A percentile compares a stretch with the other conserved stretches of the same genome.
phyloP scores from a whole-genome alignment of 352 stramenopile genomes.

The Plasmopara muralis region DNA sequence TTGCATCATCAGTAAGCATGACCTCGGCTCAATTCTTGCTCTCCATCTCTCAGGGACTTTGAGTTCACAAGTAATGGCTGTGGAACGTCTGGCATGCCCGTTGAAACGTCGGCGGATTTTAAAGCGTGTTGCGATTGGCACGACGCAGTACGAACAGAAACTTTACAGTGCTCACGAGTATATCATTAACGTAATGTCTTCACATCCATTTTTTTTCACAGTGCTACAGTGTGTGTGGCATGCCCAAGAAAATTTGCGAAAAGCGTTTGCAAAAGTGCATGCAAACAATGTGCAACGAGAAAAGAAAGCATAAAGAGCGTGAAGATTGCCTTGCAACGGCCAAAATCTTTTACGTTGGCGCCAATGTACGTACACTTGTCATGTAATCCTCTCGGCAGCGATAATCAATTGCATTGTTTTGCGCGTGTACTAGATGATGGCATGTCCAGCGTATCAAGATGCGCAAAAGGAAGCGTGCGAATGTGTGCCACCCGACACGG shows the following conservation, averaged over 20 bases:
- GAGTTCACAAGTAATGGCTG: slow-evolving; percentile 73
- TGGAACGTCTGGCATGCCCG: slow-evolving; percentile 50
- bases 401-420: not conserved
- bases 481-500: slow-evolving; percentile 37
- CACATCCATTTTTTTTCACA: slow-evolving; percentile 10
- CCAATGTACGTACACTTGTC: slow-evolving; percentile 26
- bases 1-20: not conserved
- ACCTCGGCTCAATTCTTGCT: slow-evolving; percentile 1
- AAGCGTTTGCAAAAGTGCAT: slow-evolving; percentile 71
- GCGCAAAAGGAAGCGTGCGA: slow-evolving; percentile 64
- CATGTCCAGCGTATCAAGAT: slow-evolving; percentile 54
- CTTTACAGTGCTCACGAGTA: not conserved
- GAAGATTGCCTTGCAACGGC: slow-evolving; percentile 55
- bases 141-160: slow-evolving; percentile 44
- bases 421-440: slow-evolving; percentile 39
- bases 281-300: slow-evolving; percentile 39
- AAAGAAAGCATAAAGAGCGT: slow-evolving; percentile 13
- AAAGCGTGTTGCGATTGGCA: slow-evolving; percentile 77
- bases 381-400: not conserved
- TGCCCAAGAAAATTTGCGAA: slow-evolving; percentile 66
- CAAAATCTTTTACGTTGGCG: slow-evolving; percentile 58
- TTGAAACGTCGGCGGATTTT: slow-evolving; percentile 42
- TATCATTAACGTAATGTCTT: not conserved
- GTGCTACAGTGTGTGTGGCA: slow-evolving; percentile 79
- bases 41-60: slow-evolving; percentile 36